Conservation (phyloP, 2,329 filamentous ascomycete genomes). For the Daldinia eschscholtzii region DNA sequence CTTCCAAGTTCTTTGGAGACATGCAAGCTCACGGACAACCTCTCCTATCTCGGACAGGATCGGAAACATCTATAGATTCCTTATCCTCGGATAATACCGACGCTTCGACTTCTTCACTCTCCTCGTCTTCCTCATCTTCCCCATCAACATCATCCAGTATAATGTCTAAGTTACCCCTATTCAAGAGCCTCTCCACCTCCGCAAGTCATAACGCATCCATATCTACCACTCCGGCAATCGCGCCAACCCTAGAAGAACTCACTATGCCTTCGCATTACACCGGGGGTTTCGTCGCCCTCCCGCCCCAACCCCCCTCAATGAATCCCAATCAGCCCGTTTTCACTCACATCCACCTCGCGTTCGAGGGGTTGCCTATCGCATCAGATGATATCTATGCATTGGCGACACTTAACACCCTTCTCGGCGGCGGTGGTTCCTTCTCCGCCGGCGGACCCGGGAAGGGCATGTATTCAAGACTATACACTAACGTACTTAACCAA, state of each 20-base stretch:
- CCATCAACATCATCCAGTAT: slow-evolving; percentile 70
- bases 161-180: slow-evolving; percentile 86
- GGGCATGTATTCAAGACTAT: slow-evolving; percentile 98
- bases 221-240: slow-evolving; percentile 58
- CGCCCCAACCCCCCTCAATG: slow-evolving; percentile 79
- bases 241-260: slow-evolving; percentile 67
- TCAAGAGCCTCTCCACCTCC: slow-evolving; percentile 88
- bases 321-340: slow-evolving; percentile 84
- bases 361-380: slow-evolving; percentile 91
- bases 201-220: slow-evolving; percentile 72
- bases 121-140: slow-evolving; percentile 52
- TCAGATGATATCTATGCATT: slow-evolving; percentile 96
- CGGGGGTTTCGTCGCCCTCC: slow-evolving; percentile 90
- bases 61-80: slow-evolving; percentile 67
- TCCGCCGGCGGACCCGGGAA: slow-evolving; percentile 96
- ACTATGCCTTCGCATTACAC: slow-evolving; percentile 83
- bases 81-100: slow-evolving; percentile 53
- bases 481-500: slow-evolving; percentile 98
- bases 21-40: slow-evolving; percentile 74
- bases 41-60: slow-evolving; percentile 66
- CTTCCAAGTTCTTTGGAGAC: slow-evolving; percentile 90
- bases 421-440: slow-evolving; percentile 96
- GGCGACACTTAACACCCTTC: slow-evolving; percentile 92
- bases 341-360: slow-evolving; percentile 94
- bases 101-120: slow-evolving; percentile 52